phyloP scores from a whole-genome alignment of 1,284 basidiomycete genomes.

The Thecaphora frezii region DNA sequence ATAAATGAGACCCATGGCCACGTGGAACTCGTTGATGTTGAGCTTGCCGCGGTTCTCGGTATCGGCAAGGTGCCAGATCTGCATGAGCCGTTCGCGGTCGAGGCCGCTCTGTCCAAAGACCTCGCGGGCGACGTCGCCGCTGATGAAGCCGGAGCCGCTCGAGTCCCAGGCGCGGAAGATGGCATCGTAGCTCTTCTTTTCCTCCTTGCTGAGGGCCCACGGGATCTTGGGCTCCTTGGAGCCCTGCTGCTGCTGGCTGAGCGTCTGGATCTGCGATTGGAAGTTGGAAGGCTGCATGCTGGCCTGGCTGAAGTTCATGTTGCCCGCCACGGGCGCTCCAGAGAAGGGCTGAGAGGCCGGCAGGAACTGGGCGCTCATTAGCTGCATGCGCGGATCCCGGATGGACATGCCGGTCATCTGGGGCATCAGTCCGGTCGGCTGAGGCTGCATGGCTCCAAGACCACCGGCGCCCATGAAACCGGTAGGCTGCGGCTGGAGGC shows the following conservation, averaged over 20 bases:
- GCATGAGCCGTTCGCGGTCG: constrained; percentile 83
- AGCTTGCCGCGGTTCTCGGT: constrained; percentile 57
- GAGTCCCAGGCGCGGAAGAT: constrained; percentile 96
- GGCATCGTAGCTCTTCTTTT: constrained; percentile 95
- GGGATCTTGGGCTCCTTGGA: constrained; percentile 75
- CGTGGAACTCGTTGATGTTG: constrained; percentile 94
- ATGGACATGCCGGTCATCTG: constrained; percentile 58
- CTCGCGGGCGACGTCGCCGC: constrained; percentile 80
- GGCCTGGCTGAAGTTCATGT: constrained; percentile 56
- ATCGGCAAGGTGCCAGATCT: constrained; percentile 72
- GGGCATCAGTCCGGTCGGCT: constrained; percentile 53
- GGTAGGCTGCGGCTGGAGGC: constrained; percentile 43
- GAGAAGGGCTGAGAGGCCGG: constrained; percentile 55
- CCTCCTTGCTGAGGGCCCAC: constrained; percentile 84
- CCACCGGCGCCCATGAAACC: constrained; percentile 28
- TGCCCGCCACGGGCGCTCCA: constrained; percentile 46
- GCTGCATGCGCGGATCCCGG: constrained; percentile 54
- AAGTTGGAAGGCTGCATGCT: constrained; percentile 56
- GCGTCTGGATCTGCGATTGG: constrained; percentile 51
- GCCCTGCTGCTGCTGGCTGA: constrained; percentile 68
- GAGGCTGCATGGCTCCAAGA: constrained; percentile 38
- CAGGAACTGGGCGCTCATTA: constrained; percentile 58
- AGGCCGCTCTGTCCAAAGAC: constrained; percentile 94
- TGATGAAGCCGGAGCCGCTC: constrained; percentile 80
- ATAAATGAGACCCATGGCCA: constrained; percentile 98